Percentiles rank a stretch among this genome's conserved stretches.
phyloP scores from a whole-genome alignment of 495 filamentous ascomycete genomes.

The Trichoderma orchidacearum region DNA sequence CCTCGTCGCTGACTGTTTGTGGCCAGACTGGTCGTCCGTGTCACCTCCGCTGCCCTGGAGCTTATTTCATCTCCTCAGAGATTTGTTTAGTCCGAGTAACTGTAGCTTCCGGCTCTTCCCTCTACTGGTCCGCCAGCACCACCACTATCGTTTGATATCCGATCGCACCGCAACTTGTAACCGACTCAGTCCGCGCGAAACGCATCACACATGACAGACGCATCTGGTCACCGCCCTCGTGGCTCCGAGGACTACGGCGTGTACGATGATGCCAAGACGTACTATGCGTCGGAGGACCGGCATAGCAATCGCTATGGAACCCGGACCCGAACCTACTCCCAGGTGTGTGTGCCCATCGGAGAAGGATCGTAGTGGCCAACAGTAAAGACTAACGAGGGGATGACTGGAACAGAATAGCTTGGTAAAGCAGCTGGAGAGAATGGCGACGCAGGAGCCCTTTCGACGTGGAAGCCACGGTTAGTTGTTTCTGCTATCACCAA shows the following conservation, averaged over 20 bases:
- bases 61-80: not conserved
- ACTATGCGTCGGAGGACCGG: constrained; percentile 33
- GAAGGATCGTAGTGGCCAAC: not conserved
- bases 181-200: too few relatives aligned
- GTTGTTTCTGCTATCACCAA: not conserved
- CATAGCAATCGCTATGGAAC: constrained; percentile 25
- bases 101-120: not conserved
- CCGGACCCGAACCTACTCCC: constrained; percentile 32
- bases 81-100: not conserved
- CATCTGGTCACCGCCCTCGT: not conserved
- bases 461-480: constrained; percentile 31
- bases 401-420: constrained; percentile 20
- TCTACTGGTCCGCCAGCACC: not conserved
- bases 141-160: not conserved
- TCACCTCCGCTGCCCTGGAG: not conserved
- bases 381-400: not conserved
- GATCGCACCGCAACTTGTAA: not conserved
- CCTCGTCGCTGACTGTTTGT: not conserved
- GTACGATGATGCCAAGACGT: constrained; percentile 34
- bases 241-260: constrained; percentile 21
- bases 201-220: not conserved
- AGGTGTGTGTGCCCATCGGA: constrained; percentile 16
- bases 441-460: constrained; percentile 27
- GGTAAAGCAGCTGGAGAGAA: constrained; percentile 26
- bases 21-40: not conserved